Evolutionary conservation across 2,329 filamentous ascomycete genomes (phyloP).

Genomic region (Neurospora crassa): DNA sequence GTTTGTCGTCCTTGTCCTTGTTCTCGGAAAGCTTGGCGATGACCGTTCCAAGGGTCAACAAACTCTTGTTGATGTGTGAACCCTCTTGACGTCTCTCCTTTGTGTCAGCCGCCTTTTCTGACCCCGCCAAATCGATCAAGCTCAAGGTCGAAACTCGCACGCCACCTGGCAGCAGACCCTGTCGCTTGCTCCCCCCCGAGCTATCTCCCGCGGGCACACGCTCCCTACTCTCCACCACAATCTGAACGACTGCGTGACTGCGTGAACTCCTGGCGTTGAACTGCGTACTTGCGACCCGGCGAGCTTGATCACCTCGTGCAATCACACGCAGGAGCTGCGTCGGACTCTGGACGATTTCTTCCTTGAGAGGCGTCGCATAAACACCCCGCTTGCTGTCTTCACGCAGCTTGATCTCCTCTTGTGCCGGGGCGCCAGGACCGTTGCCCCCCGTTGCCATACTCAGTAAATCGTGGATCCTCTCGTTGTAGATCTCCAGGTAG

Average conservation of each 20-base stretch:
- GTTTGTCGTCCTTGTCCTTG: conserved; percentile 84
- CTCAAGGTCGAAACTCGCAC: conserved; percentile 93
- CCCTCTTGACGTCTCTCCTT: conserved; percentile 93
- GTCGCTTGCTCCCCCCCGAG: conserved; percentile 43
- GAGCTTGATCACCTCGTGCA: conserved; percentile 81
- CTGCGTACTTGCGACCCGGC: conserved; percentile 87
- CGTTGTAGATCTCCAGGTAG: conserved; percentile 98
- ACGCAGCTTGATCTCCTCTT: conserved; percentile 93
- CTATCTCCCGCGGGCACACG: conserved; percentile 52
- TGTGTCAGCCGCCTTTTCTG: conserved; percentile 88
- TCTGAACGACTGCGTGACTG: conserved; percentile 96
- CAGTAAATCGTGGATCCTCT: conserved; percentile 89
- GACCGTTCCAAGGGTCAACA: conserved; percentile 90
- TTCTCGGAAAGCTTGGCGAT: conserved; percentile 85
- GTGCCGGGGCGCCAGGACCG: conserved; percentile 44
- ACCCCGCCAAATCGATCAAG: conserved; percentile 91
- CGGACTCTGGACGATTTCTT: conserved; percentile 97
- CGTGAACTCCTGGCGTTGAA: conserved; percentile 95
- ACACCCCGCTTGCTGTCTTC: conserved; percentile 95
- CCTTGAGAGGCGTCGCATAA: conserved; percentile 90
- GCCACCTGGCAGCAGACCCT: conserved; percentile 68
- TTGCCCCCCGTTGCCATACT: conserved; percentile 55
- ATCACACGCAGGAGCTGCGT: conserved; percentile 93
- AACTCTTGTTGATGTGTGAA: conserved; percentile 96
- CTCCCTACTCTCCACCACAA: conserved; percentile 93